Evolutionary conservation across 192 early-diverging fungal species (phyloP), one percentile per base, ranked within the genome.

Genomic region (Phlyctochytrium planicorne): DNA sequence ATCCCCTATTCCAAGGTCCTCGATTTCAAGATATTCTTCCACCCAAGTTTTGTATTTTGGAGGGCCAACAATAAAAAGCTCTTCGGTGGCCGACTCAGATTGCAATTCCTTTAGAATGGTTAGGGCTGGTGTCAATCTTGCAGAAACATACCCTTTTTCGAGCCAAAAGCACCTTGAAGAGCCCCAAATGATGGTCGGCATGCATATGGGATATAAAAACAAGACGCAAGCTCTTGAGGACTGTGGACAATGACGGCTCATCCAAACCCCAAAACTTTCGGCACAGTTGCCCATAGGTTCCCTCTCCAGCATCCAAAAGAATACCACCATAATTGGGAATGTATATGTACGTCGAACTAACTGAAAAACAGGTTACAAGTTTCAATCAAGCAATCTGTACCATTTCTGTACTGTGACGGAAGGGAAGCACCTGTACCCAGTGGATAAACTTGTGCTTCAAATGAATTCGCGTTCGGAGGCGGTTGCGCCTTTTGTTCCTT

Each of bases 201-300:
- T 98, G 96, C 78, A 98, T 75, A 71, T 98, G 96, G 32, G 93
- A 95, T 4, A 98, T 80, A 76, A 93, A 96, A 61, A 98, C 69
- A 2, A 90, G 72, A 55, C 81, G 79, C 30, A 98, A 62, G 10
- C 70, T 70, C 16, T 65, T 62, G 12, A 97, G 67, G 29, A 67
- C 53, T 6, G 63, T 47, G 14, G 29, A 3, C 17, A 62, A 23
- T 33, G 29, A 24, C 55, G 25, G 55, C 20, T 10, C 27, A 14
- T 67, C 68, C 30, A 75, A 68, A 10, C 25, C 55, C 29, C 88
- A 89, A 65, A 91, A 88, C 34, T 80, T 82, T 35, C 93, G 84
- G 56, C 85, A 80, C 67, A 98, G 84, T 72, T 92, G 90, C 2
- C 92, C 89, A 34, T 84, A 86, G 1, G 93, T 94, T 0, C 91